A percentile compares a stretch with the other conserved stretches of the same genome.
These are phyloP conservation scores for Symbiodinium natans DNA, from an alignment of 73 alveolate species.

Conservation along the genomic window DNA sequence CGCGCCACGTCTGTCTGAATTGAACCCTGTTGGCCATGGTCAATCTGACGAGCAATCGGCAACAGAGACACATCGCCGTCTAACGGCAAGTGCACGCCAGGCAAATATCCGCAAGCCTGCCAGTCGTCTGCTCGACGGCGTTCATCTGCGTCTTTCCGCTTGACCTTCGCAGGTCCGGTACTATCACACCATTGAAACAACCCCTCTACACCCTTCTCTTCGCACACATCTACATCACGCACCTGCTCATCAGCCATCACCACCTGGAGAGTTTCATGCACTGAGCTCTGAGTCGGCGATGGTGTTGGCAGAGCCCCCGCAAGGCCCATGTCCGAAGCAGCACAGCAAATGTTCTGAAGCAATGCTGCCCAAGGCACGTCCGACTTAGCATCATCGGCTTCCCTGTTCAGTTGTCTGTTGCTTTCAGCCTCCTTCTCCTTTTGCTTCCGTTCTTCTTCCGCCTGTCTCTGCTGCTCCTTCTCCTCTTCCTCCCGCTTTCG, in stretches of 20 bases:
- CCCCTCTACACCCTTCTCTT: too few species aligned
- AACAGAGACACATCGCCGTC: too few species aligned
- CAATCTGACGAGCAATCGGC: neutral
- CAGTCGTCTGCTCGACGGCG: neutral
- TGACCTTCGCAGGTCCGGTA: too few species aligned
- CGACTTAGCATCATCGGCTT: conserved; percentile 20
- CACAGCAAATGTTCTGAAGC: neutral
- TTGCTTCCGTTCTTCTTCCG: neutral
- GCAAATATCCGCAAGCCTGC: neutral
- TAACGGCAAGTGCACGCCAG: too few species aligned
- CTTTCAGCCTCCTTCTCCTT: neutral
- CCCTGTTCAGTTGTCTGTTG: too few species aligned
- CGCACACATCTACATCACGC: too few species aligned
- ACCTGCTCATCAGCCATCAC: too few species aligned
- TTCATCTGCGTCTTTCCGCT: neutral
- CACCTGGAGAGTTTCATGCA: too few species aligned
- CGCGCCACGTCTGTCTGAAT: neutral
- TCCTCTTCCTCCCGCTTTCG: neutral
- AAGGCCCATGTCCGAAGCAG: too few species aligned
- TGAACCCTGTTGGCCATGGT: neutral
- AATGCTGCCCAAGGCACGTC: too few species aligned
- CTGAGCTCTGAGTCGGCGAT: too few species aligned
- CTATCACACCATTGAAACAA: neutral
- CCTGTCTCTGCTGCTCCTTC: neutral
- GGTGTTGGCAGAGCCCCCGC: too few species aligned